These are phyloP conservation scores for Fusarium sp. DNA, from an alignment of 2,329 filamentous ascomycete species.

Conservation along the genomic window DNA sequence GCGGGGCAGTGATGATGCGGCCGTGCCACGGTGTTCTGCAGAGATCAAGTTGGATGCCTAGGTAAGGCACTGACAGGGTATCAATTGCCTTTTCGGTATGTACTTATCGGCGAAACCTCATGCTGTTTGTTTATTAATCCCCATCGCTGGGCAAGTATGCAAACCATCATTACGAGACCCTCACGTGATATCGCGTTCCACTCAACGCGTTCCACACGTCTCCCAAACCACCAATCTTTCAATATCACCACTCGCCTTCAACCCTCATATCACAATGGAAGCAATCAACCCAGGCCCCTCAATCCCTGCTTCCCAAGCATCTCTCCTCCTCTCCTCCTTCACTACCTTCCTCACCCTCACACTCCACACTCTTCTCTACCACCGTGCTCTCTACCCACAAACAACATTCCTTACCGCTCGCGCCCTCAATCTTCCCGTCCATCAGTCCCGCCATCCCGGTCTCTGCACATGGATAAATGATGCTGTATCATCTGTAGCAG, in stretches of 20 bases:
- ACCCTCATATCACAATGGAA: slow-evolving; percentile 14
- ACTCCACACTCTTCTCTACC: slow-evolving; percentile 88
- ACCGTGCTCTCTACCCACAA: slow-evolving; percentile 83
- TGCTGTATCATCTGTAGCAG: slow-evolving; percentile 79
- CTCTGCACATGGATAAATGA: slow-evolving; percentile 90
- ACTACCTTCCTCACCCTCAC: slow-evolving; percentile 85
- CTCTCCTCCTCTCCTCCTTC: slow-evolving; percentile 76
- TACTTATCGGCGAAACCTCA: too few species aligned
- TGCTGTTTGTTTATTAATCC: too few species aligned
- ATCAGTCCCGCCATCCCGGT: slow-evolving; percentile 87
- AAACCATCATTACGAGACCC: neutral
- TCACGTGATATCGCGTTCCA: slow-evolving; percentile 50
- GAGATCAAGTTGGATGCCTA: slow-evolving; percentile 2
- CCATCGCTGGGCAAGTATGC: too few species aligned
- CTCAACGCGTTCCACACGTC: slow-evolving; percentile 43
- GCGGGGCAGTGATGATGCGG: slow-evolving; percentile 33
- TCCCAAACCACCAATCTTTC: slow-evolving; percentile 12
- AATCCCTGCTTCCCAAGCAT: slow-evolving; percentile 56
- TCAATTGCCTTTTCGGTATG: too few species aligned
- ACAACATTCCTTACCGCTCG: slow-evolving; percentile 83
- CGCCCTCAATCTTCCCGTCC: slow-evolving; percentile 87
- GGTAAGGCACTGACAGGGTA: neutral
- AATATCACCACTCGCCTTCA: slow-evolving; percentile 5
- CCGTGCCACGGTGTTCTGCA: neutral
- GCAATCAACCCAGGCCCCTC: slow-evolving; percentile 16